phyloP scores from a whole-genome alignment of 306 rosid species.

The Cucurbita maxima region DNA sequence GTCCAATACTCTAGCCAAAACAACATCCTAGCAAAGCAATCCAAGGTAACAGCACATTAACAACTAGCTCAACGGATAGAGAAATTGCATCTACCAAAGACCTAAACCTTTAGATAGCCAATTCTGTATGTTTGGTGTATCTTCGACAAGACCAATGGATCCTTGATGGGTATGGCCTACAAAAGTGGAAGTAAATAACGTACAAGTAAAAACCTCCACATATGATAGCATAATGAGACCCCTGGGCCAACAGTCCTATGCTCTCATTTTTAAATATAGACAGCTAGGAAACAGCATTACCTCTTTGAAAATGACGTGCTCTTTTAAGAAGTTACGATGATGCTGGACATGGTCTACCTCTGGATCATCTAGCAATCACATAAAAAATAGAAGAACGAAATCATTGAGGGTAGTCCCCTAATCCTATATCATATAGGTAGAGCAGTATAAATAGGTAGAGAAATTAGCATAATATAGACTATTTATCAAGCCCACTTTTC shows the following conservation, averaged over 20 bases:
- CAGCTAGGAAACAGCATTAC: slow-evolving; percentile 20
- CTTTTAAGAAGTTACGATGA: slow-evolving; percentile 75
- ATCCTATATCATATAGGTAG: not conserved
- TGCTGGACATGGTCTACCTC: slow-evolving; percentile 47
- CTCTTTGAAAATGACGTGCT: slow-evolving; percentile 91
- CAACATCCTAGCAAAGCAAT: slow-evolving; percentile 58
- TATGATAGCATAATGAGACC: not conserved
- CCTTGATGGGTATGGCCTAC: slow-evolving; percentile 89
- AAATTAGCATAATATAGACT: not conserved
- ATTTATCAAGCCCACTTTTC: not conserved
- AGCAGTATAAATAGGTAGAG: not conserved
- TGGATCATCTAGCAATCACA: slow-evolving; percentile 64
- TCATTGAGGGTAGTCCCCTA: not conserved
- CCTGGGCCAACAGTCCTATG: not conserved
- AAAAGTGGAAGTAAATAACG: slow-evolving; percentile 5
- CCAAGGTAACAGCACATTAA: slow-evolving; percentile 15
- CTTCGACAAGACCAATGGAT: slow-evolving; percentile 60
- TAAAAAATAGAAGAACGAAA: not conserved
- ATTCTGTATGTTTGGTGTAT: slow-evolving; percentile 93
- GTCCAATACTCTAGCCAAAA: slow-evolving; percentile 77
- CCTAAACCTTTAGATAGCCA: slow-evolving; percentile 82
- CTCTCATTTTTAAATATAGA: slow-evolving; percentile 1
- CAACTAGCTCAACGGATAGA: not conserved
- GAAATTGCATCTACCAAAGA: not conserved
- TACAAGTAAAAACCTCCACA: not conserved